These are phyloP conservation scores for Sporothrix mexicana DNA, from an alignment of 2,329 filamentous ascomycete genomes.

Conservation along the genomic window DNA sequence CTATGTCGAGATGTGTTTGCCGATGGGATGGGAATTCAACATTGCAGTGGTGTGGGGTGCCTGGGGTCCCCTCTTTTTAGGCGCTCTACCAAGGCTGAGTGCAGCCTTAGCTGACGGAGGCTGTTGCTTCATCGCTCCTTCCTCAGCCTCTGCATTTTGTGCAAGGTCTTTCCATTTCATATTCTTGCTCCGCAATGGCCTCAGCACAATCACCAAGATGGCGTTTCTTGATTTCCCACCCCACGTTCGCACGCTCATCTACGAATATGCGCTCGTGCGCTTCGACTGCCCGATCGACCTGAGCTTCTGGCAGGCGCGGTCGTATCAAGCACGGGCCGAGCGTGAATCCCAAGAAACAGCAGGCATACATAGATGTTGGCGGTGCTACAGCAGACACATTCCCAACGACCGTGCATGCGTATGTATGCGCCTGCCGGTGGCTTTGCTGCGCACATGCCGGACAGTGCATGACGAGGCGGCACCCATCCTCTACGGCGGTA, in stretches of 20 bases:
- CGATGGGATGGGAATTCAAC: no score
- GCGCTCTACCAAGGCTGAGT: no score
- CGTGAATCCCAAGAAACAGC: not conserved
- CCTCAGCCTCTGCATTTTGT: no score
- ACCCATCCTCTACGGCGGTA: not conserved
- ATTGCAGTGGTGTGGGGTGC: no score
- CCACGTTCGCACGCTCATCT: not conserved
- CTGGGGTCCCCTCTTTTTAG: no score
- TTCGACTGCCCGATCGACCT: constrained; percentile 14
- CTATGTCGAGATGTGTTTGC: no score
- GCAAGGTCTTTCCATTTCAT: no score
- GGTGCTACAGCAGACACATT: not conserved
- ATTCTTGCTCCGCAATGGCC: no score
- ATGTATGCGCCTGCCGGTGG: not conserved
- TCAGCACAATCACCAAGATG: not conserved
- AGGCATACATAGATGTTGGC: not conserved
- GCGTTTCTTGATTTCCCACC: not conserved
- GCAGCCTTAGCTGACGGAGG: no score
- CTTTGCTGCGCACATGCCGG: not conserved
- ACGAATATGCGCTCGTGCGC: not conserved
- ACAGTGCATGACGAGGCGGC: constrained; percentile 2
- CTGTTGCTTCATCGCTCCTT: no score
- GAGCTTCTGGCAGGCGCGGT: not conserved
- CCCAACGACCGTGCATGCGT: not conserved
- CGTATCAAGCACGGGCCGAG: not conserved